These are phyloP conservation scores for Trametes polyzona DNA, from an alignment of 1,284 basidiomycete genomes.

Conservation along the genomic window DNA sequence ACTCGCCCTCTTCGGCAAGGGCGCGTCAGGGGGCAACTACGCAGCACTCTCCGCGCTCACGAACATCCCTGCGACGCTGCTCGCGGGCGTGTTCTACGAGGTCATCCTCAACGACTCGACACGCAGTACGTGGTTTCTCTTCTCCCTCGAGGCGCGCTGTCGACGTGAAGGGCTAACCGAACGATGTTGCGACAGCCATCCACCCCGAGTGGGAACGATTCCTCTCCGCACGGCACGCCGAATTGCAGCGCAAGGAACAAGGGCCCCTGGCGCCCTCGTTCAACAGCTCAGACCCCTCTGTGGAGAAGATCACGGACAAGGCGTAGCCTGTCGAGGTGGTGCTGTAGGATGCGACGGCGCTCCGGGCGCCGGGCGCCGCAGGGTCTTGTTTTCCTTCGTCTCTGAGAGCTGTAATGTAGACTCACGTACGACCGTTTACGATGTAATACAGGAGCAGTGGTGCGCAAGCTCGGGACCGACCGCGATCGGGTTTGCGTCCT, in stretches of 20 bases:
- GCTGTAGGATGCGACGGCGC: neutral
- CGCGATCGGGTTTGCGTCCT: neutral
- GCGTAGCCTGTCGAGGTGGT: too few species aligned
- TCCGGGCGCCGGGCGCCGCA: neutral
- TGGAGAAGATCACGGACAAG: slow-evolving; percentile 14
- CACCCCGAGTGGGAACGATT: slow-evolving; percentile 19
- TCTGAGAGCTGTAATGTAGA: neutral
- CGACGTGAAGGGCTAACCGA: too few species aligned
- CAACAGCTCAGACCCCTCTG: slow-evolving; percentile 8
- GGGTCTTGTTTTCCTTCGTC: neutral
- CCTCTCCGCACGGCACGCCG: slow-evolving; percentile 9
- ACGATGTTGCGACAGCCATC: slow-evolving; percentile 6
- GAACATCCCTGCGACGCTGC: slow-evolving; percentile 65
- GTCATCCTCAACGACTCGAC: slow-evolving; percentile 59
- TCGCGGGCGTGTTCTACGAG: slow-evolving; percentile 58
- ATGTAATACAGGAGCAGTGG: neutral
- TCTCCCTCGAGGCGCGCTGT: neutral
- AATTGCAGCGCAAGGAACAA: slow-evolving; percentile 10
- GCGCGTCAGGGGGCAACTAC: slow-evolving; percentile 59
- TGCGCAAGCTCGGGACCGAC: neutral
- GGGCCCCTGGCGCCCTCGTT: slow-evolving; percentile 4
- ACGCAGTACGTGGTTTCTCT: slow-evolving; percentile 38
- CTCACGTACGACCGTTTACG: slow-evolving; percentile 4
- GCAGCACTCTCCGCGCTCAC: slow-evolving; percentile 67
- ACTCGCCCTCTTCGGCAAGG: slow-evolving; percentile 59